Conservation (phyloP, 225 moss, liverwort and hornwort species). For the Climacium dendroides region DNA sequence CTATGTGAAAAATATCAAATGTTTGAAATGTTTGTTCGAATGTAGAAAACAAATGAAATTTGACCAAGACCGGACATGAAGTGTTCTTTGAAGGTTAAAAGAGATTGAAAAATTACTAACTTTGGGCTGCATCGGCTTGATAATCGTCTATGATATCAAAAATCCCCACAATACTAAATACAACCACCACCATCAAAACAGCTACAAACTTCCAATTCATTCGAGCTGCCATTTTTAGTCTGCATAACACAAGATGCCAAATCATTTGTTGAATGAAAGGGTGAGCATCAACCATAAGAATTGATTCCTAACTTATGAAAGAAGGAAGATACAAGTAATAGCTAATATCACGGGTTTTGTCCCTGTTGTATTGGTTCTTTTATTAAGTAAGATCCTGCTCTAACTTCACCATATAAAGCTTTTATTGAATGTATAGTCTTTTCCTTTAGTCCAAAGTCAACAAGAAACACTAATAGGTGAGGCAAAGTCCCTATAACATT, state of each 20-base stretch:
- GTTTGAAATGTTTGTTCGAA: no score
- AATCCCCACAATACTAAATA: fast-evolving
- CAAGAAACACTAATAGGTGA: not conserved
- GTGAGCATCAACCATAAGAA: fast-evolving
- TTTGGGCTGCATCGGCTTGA: not conserved
- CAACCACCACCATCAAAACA: fast-evolving
- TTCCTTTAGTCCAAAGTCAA: not conserved
- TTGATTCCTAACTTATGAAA: fast-evolving
- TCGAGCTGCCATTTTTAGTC: not conserved
- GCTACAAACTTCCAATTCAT: not conserved
- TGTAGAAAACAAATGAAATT: no score
- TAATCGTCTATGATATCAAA: fast-evolving
- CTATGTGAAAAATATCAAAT: no score
- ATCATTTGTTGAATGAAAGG: not conserved
- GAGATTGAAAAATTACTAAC: not conserved
- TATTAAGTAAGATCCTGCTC: not conserved
- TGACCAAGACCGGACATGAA: fast-evolving
- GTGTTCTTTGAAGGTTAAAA: no score
- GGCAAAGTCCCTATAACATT: not conserved
- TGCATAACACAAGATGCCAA: not conserved
- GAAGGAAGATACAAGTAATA: not conserved
- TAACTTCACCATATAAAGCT: not conserved
- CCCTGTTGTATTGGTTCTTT: not conserved
- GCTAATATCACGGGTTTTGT: not conserved
- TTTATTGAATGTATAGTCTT: not conserved